A percentile compares a stretch with the other conserved stretches of the same genome.
These are phyloP conservation scores for Ascochyta clinopodiicola DNA, from an alignment of 2,329 filamentous ascomycete species.

Conservation along the genomic window DNA sequence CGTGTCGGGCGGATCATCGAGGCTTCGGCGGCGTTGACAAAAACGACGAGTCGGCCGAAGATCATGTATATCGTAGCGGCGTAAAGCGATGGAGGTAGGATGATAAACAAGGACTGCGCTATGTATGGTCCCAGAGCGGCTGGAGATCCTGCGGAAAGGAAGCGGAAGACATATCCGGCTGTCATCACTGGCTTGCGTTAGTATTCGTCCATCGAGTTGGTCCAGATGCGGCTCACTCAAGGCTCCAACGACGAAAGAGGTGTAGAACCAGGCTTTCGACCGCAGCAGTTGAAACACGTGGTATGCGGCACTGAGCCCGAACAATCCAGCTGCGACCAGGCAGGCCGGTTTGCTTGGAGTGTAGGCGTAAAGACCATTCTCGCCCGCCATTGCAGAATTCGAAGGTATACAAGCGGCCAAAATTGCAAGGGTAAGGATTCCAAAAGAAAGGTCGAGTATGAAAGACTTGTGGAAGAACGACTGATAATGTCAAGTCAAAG, in stretches of 20 bases:
- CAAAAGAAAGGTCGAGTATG: neutral
- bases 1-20: slow-evolving; percentile 52
- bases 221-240: slow-evolving; percentile 18
- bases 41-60: slow-evolving; percentile 47
- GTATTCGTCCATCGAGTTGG: neutral
- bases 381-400: slow-evolving; percentile 14
- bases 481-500: neutral
- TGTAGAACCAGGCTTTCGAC: slow-evolving; percentile 34
- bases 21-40: slow-evolving; percentile 49
- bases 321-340: slow-evolving; percentile 20
- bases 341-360: slow-evolving; percentile 19
- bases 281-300: slow-evolving; percentile 28
- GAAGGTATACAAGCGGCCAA: no score
- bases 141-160: slow-evolving; percentile 23
- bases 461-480: neutral
- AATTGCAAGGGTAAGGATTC: neutral
- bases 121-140: slow-evolving; percentile 39
- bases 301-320: slow-evolving; percentile 25
- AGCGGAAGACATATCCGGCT: slow-evolving; percentile 25
- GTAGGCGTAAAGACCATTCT: slow-evolving; percentile 27
- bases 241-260: slow-evolving; percentile 24
- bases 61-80: slow-evolving; percentile 56
- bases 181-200: slow-evolving; percentile 30
- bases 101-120: slow-evolving; percentile 48
- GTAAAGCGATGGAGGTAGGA: slow-evolving; percentile 53